These are phyloP conservation scores for Alternaria ethzedia DNA, from an alignment of 2,329 filamentous ascomycete genomes.

Conservation along the genomic window DNA sequence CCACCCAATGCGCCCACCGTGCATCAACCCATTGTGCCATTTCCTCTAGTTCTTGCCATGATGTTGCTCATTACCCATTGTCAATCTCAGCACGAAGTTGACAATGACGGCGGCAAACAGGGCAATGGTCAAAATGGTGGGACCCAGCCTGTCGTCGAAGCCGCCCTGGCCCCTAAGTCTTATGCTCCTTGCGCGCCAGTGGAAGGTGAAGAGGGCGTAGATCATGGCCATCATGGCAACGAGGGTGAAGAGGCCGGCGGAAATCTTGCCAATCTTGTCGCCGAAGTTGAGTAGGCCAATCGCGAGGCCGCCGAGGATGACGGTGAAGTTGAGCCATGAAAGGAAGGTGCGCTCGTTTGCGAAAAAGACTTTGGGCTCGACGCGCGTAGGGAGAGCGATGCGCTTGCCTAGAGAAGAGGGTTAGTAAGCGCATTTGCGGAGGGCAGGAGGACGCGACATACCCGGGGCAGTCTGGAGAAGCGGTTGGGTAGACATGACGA, in stretches of 20 bases:
- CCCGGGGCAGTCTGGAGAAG: constrained; percentile 93
- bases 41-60: constrained; percentile 11
- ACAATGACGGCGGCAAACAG: constrained; percentile 89
- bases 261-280: constrained; percentile 91
- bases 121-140: constrained; percentile 86
- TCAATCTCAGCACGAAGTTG: constrained; percentile 78
- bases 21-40: not conserved
- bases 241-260: constrained; percentile 88
- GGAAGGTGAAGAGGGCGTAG: constrained; percentile 93
- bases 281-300: constrained; percentile 98
- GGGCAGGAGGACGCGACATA: constrained; percentile 52
- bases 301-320: constrained; percentile 94
- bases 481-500: constrained; percentile 90
- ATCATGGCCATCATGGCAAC: constrained; percentile 96
- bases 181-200: constrained; percentile 96
- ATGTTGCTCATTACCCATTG: constrained; percentile 26
- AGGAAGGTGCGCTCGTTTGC: constrained; percentile 99
- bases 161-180: constrained; percentile 88
- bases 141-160: constrained; percentile 95
- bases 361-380: constrained; percentile 99
- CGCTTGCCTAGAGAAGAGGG: constrained; percentile 76
- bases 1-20: not conserved
- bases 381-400: constrained; percentile 94
- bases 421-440: constrained; percentile 6
- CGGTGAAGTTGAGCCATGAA: constrained; percentile 99